Base-by-base conservation (phyloP, 495 filamentous ascomycete species). In the Penicillium cataractarum region DNA sequence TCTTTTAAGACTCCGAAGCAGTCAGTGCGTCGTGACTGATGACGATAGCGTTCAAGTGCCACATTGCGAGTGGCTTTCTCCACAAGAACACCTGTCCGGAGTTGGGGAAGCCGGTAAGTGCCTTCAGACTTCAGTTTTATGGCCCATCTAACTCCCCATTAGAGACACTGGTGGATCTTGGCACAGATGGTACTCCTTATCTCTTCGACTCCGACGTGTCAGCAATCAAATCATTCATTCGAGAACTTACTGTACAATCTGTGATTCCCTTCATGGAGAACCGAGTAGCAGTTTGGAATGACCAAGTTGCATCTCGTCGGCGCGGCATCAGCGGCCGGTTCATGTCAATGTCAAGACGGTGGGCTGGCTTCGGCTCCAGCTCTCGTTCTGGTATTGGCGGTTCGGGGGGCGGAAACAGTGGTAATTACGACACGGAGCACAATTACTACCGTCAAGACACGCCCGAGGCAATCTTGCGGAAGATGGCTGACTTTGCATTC, bases 241-340 rank as follows among this genome's bases (percentile, higher is more conserved):
- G 95, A 7, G 96, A 97, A 72, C 90, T 99, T 80, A 89, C 95
- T 15, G 92, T 89, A 9, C 93, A 97, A 69, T 96, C 92, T 2
- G 83, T 99, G 13, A 83, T 99, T 32, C 95, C 95, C 0, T 92
- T 89, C 57, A 98, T 99, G 96, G 95, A 99, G 75, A 90, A 92
- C 52, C 84, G 88, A 65, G 83, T 94, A 9, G 88, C 92, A 26
- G 84, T 91, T 4, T 99, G 95, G 95, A 99, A 99, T 71, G 95
- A 99, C 69, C 93, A 97, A 76, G 89, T 98, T 8, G 93, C 92
- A n/a, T 96, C 96, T 15, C 82, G 90, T 50, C 81, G 95, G 44
- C 86, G 92, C 57, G 96, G 96, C 33, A 81, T 99, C 58, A 89
- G 88, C 62, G 95, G 95, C 15, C 86, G 92, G 3, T 92, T 99